Conservation (phyloP, 2,329 filamentous ascomycete genomes). For the Didymella segeticola region DNA sequence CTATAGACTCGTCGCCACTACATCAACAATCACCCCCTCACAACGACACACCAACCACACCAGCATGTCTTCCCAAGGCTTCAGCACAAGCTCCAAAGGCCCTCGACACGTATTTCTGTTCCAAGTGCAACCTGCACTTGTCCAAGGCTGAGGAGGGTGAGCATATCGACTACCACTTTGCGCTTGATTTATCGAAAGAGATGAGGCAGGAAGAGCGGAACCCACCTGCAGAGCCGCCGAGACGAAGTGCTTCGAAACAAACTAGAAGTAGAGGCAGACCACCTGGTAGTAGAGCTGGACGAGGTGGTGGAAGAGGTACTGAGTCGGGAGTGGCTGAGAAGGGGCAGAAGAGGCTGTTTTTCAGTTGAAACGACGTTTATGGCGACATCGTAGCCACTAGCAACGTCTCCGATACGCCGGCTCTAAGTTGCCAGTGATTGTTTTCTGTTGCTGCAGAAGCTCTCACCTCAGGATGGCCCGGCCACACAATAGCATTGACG, state of each 20-base stretch:
- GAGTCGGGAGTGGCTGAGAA: constrained; percentile 45
- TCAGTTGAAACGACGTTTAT: constrained; percentile 41
- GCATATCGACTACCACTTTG: constrained; percentile 94
- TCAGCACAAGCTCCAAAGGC: constrained; percentile 28
- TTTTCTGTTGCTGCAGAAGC: no score
- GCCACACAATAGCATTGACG: no score
- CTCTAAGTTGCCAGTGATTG: no score
- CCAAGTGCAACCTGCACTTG: constrained; percentile 70
- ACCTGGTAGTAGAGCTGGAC: constrained; percentile 29
- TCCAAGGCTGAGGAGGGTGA: constrained; percentile 68
- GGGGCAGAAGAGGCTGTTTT: constrained; percentile 54
- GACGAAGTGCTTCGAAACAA: constrained; percentile 28
- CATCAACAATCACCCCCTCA: neutral
- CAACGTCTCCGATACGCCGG: neutral
- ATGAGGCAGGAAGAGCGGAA: constrained; percentile 43
- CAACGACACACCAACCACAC: neutral
- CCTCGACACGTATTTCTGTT: constrained; percentile 60
- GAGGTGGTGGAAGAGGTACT: constrained; percentile 9
- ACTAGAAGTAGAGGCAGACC: constrained; percentile 48
- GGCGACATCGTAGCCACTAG: neutral
- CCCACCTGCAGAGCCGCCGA: constrained; percentile 7
- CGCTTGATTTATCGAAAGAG: constrained; percentile 79
- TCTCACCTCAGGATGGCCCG: no score
- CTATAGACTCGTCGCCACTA: constrained; percentile 6
- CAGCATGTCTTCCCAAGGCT: neutral